Conservation (phyloP, 2,329 filamentous ascomycete genomes). For the Trichoderma pleuroti region DNA sequence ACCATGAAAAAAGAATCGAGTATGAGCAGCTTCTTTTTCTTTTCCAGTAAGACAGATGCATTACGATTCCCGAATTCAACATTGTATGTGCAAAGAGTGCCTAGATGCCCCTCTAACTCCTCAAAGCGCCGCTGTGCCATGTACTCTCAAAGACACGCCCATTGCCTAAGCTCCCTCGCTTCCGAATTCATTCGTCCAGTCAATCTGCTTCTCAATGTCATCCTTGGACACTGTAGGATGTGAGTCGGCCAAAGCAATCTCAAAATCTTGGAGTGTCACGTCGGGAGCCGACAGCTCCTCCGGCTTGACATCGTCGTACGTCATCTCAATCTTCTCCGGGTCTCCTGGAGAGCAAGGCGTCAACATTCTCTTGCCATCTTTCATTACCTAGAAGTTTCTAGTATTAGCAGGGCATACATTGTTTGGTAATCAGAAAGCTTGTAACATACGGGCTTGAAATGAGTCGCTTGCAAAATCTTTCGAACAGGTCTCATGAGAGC, state of each 20-base stretch:
- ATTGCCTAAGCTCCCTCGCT: constrained; percentile 66
- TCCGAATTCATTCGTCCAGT: constrained; percentile 96
- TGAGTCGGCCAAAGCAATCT: constrained; percentile 83
- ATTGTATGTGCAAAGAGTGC: constrained; percentile 20
- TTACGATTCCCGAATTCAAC: constrained; percentile 17
- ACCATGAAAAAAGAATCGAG: not conserved
- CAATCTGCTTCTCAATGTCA: constrained; percentile 77
- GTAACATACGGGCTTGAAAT: constrained; percentile 80
- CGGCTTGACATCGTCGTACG: constrained; percentile 80
- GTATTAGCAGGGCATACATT: not conserved
- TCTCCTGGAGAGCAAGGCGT: constrained; percentile 96
- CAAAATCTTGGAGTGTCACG: constrained; percentile 85
- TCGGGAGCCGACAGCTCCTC: constrained; percentile 83
- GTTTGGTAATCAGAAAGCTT: constrained; percentile 1
- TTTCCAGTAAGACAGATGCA: constrained; percentile 1
- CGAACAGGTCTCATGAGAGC: constrained; percentile 96
- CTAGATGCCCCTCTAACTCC: constrained; percentile 30
- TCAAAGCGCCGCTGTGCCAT: constrained; percentile 31
- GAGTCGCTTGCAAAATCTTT: constrained; percentile 94
- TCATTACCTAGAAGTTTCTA: constrained; percentile 55
- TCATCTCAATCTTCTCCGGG: constrained; percentile 82
- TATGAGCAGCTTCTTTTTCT: not conserved
- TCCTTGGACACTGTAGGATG: constrained; percentile 86
- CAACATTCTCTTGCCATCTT: constrained; percentile 63
- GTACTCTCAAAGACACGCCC: constrained; percentile 21